phyloP scores from a whole-genome alignment of 2,329 filamentous ascomycete genomes.

The Escovopsis sp. region DNA sequence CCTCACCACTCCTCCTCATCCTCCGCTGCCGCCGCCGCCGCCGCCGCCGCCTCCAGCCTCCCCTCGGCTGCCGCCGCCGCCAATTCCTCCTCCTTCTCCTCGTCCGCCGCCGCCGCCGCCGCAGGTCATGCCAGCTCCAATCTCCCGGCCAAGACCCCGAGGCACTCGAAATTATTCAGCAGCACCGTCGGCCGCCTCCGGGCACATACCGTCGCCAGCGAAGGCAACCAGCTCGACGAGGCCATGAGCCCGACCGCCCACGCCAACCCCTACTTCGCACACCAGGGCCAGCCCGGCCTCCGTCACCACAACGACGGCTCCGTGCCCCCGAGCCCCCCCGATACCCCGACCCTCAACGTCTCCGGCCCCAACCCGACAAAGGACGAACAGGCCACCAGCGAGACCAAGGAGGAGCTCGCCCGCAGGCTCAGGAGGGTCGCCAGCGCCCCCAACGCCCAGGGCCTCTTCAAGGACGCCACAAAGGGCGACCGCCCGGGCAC shows the following conservation, averaged over 20 bases:
- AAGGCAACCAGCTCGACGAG: conserved; percentile 83
- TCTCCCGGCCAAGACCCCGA: conserved; percentile 42
- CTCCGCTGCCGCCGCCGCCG: conserved; percentile 2
- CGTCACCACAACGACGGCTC: conserved; percentile 92
- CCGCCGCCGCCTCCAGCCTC: not conserved
- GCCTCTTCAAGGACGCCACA: conserved; percentile 48
- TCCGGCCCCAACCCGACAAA: conserved; percentile 50
- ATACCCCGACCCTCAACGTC: conserved; percentile 67
- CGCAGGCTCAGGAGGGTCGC: conserved; percentile 86
- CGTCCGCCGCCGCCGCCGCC: too few relatives aligned
- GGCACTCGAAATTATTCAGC: conserved; percentile 79
- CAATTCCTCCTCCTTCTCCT: too few relatives aligned
- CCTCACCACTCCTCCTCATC: conserved; percentile 54
- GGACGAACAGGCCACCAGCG: conserved; percentile 53
- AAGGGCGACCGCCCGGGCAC: conserved; percentile 58
- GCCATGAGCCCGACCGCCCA: conserved; percentile 79
- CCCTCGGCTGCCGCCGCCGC: too few relatives aligned
- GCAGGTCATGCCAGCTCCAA: conserved; percentile 6
- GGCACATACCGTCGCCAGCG: conserved; percentile 80
- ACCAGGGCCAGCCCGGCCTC: conserved; percentile 84
- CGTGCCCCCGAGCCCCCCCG: conserved; percentile 80
- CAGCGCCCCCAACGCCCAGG: conserved; percentile 92
- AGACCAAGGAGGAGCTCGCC: conserved; percentile 85
- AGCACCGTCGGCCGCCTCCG: conserved; percentile 74
- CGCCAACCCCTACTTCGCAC: conserved; percentile 93